Conservation (phyloP, 495 filamentous ascomycete genomes). For the Parathielavia hyrcaniae region DNA sequence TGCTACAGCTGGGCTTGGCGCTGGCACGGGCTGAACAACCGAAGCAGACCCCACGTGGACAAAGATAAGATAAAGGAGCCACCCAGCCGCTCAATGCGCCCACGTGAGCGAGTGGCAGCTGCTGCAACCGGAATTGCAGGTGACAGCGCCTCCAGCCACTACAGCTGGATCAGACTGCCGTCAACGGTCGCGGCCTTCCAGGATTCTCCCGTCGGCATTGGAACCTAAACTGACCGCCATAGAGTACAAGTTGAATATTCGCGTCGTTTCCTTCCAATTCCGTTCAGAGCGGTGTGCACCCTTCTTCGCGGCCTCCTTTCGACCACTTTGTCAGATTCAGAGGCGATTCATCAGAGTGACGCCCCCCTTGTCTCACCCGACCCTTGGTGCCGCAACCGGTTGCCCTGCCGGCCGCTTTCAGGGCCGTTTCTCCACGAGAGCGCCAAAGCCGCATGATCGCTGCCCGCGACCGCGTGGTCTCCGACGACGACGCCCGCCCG, state of each 20-base stretch:
- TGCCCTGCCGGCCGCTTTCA: slow-evolving; percentile 4
- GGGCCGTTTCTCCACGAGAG: slow-evolving; percentile 11
- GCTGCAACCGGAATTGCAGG: too few species aligned
- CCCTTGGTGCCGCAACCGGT: slow-evolving; percentile 12
- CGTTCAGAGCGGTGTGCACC: slow-evolving; percentile 8
- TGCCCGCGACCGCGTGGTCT: background rate
- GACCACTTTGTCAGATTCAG: slow-evolving; percentile 1
- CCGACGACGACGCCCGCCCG: background rate
- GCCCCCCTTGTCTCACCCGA: slow-evolving; percentile 17
- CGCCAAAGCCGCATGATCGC: slow-evolving; percentile 16
- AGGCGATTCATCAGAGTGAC: background rate
- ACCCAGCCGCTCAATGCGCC: too few species aligned
- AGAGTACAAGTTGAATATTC: background rate
- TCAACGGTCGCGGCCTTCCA: background rate
- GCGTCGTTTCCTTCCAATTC: slow-evolving; percentile 1
- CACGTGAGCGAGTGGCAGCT: too few species aligned
- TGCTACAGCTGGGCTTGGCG: slow-evolving; percentile 14
- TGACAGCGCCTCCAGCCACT: too few species aligned
- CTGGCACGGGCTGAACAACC: slow-evolving; percentile 14
- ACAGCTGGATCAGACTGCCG: background rate
- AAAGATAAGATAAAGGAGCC: too few species aligned
- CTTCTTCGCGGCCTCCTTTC: slow-evolving; percentile 11
- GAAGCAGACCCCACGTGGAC: background rate
- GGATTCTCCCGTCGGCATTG: too few species aligned
- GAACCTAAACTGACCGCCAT: background rate